Evolutionary conservation across 2,329 filamentous ascomycete genomes (phyloP).

Genomic region (Chrysoporthe puriensis): DNA sequence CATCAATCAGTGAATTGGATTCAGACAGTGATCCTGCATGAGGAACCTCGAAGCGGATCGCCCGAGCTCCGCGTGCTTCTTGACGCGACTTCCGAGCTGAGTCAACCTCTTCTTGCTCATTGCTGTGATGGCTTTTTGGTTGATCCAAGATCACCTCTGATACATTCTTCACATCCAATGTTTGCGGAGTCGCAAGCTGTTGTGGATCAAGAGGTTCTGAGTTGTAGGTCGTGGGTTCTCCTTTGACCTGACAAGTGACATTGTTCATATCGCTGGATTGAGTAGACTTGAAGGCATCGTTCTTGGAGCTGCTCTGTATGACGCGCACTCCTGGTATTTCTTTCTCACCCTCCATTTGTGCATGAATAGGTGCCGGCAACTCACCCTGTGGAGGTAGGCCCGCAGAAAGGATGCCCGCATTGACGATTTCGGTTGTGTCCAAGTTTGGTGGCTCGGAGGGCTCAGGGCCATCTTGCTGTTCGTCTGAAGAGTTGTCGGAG

Average conservation of each 20-base stretch:
- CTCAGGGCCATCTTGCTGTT: neutral
- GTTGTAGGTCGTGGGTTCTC: neutral
- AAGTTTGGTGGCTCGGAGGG: neutral
- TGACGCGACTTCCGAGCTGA: neutral
- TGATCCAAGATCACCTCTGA: neutral
- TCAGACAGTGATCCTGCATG: neutral
- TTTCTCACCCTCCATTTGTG: neutral
- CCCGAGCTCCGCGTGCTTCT: neutral
- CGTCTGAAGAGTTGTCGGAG: neutral
- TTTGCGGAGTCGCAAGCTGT: neutral
- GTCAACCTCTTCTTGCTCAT: neutral
- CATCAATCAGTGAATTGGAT: neutral
- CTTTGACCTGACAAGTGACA: neutral
- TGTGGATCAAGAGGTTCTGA: neutral
- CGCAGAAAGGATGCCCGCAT: neutral
- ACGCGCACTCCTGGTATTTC: neutral
- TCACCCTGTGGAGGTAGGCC: neutral
- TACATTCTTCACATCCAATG: neutral
- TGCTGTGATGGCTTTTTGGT: neutral
- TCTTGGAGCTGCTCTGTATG: neutral
- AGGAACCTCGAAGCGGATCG: neutral
- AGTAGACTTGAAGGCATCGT: neutral
- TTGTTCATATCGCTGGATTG: neutral
- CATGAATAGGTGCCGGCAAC: neutral
- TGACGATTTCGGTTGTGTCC: neutral